Evolutionary conservation across 768 basidiomycete genomes (phyloP), one percentile per base, ranked within the genome.

Genomic region (Ramaria sp.): DNA sequence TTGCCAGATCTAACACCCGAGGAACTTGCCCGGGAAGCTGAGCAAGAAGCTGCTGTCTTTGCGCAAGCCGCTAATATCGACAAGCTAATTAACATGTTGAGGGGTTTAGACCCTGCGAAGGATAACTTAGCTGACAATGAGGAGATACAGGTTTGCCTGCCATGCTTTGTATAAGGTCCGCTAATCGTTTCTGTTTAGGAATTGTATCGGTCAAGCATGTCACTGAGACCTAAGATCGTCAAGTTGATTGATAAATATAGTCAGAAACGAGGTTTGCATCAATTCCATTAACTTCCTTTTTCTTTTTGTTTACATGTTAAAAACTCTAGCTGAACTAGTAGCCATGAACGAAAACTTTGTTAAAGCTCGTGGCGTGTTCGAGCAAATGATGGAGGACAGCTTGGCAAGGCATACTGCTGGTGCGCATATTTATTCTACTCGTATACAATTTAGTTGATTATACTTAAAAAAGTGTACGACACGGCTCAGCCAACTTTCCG

Each of bases 191-290:
- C 53, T 56, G 12, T 36, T 38, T 59, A 94, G 84, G 92, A 96
- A 66, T 66, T 97, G 49, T 97, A 98, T 68, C 80, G 92, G 41
- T 81, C 83, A 22, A 85, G 86, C 62, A 93, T 98, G 83, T 77
- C 83, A 3, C 69, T 96, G 38, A 77, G 94, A 43, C 93, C 93
- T 6, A 94, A 92, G 74, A 95, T 98, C 59, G 93, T 96, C 58
- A 92, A 93, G 63, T 69, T 98, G 52, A 96, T 97, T 58, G 92
- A 96, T 66, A 96, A 93, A 71, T 97, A 97, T 64, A 92, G 86
- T 61, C 92, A 95, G 72, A 96, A 97, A 71, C 76, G 92, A 69
- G 78, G 75, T 79, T 52, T 51, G 68, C 28, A 37, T 36, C 52
- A 47, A 3, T 25, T 30, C 20, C 24, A 25, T 51, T 39, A 53